Evolutionary conservation across 371 early-diverging fungal species (phyloP), one percentile per base, ranked within the genome.

Genomic region (Choanephora cucurbitarum): DNA sequence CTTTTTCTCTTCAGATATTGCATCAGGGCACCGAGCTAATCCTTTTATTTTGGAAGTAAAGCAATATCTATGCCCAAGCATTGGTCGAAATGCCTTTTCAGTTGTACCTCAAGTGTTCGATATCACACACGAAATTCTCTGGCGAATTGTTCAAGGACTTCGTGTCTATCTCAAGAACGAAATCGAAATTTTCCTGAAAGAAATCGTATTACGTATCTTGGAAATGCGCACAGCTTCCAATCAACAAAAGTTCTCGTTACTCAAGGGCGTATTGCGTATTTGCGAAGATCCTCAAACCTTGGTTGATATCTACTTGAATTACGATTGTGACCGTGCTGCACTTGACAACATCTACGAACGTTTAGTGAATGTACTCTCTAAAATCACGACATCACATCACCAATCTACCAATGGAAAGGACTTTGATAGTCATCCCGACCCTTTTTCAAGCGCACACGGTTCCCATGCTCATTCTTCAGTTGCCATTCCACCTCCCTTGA

Each of bases 231-330:
- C 70, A 37, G 76, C 77, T 9, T 77, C 78, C 0, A 72, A 65
- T 18, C 78, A 79, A 34, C 84, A 84, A 57, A 79, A 79, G 49
- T 72, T 75, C 33, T 68, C 77, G 1, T 32, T 84, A 32, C 46
- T 84, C 10, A 80, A 73, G 34, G 66, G 79, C 21, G 64, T 83
- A 1, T 46, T 77, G 10, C 60, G 67, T 39, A 70, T 79, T 49
- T 82, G 94, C 55, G 70, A 81, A 24, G 90, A 92, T 60, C 93
- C 96, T n/a, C 83, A 88, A 39, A 81, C 92, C 0, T 72, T 97
- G 9, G 96, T 98, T 4, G 99, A 98, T 64, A 81, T 98, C 28
- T 98, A 96, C 55, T 79, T 98, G 37, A 97, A 97, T 73, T 97
- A 96, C 67, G 99, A 98, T 71, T 98, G 99, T 67, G 92, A 79